Percentiles rank a stretch among this genome's conserved stretches.
These are phyloP conservation scores for Cinnamomum micranthum DNA, from an alignment of 164 flowering plant species.

Conservation along the genomic window DNA sequence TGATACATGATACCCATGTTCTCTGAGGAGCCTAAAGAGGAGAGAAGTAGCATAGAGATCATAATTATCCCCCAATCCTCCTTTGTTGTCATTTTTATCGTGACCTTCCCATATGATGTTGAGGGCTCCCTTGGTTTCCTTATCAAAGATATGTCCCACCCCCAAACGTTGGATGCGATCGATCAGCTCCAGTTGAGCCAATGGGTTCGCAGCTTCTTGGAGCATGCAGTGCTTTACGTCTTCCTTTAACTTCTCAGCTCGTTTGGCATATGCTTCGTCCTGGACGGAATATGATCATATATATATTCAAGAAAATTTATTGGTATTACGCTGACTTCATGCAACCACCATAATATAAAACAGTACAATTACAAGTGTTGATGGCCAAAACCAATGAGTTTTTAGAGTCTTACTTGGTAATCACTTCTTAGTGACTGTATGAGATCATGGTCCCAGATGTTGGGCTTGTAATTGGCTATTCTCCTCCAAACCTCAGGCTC, in stretches of 20 bases:
- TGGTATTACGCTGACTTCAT: too few relatives aligned
- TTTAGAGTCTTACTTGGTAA: neutral
- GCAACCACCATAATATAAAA: too few relatives aligned
- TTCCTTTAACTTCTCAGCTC: conserved; percentile 3
- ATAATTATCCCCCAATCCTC: neutral
- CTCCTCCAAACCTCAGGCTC: neutral
- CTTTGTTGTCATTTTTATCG: neutral
- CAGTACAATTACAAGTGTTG: too few relatives aligned
- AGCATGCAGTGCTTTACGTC: neutral
- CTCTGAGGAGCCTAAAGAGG: conserved; percentile 24
- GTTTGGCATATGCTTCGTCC: neutral
- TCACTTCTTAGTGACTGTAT: neutral
- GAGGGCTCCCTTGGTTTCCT: conserved; percentile 24
- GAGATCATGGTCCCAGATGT: neutral
- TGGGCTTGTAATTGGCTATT: neutral
- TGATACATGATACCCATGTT: conserved; percentile 13
- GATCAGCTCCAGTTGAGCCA: conserved; percentile 11
- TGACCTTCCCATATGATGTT: neutral
- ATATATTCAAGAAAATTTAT: too few relatives aligned
- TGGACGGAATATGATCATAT: neutral
- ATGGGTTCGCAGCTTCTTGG: neutral
- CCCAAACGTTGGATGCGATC: conserved; percentile 32
- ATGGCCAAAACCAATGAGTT: too few relatives aligned
- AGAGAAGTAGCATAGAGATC: conserved; percentile 21
- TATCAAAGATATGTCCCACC: conserved; percentile 24